These are phyloP conservation scores for Friedmanniomyces simplex DNA, from an alignment of 495 filamentous ascomycete species.

Conservation along the genomic window DNA sequence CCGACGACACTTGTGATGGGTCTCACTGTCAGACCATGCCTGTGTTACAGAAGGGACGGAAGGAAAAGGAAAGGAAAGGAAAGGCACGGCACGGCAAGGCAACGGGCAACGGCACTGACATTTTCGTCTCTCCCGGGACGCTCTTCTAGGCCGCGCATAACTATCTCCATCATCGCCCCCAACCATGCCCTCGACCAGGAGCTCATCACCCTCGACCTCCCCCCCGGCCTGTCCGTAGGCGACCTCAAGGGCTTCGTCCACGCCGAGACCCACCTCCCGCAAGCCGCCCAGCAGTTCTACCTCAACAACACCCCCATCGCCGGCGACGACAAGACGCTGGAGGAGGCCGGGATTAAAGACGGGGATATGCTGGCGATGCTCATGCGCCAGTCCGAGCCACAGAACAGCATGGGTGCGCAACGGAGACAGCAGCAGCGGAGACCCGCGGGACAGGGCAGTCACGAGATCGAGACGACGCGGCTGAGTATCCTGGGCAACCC, in stretches of 20 bases:
- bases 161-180: slow-evolving; percentile 68
- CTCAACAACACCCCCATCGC: slow-evolving; percentile 77
- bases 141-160: slow-evolving; percentile 64
- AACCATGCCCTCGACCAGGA: slow-evolving; percentile 59
- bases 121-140: not conserved
- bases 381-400: slow-evolving; percentile 32
- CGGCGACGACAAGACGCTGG: slow-evolving; percentile 67
- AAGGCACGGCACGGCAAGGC: no score
- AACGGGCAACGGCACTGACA: slow-evolving; percentile 1
- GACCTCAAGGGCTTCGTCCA: slow-evolving; percentile 77
- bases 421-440: slow-evolving; percentile 24
- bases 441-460: slow-evolving; percentile 20
- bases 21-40: slow-evolving; percentile 19
- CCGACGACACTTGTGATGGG: slow-evolving; percentile 4
- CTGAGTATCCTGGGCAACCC: slow-evolving; percentile 74
- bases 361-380: slow-evolving; percentile 89
- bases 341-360: slow-evolving; percentile 70
- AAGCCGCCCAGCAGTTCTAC: slow-evolving; percentile 60
- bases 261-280: slow-evolving; percentile 49
- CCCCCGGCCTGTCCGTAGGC: slow-evolving; percentile 70
- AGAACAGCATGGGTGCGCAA: slow-evolving; percentile 18
- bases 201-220: slow-evolving; percentile 74
- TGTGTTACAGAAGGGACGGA: slow-evolving; percentile 4
- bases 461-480: slow-evolving; percentile 73
- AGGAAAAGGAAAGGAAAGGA: not conserved